Evolutionary conservation across 257 asterid species (phyloP), one percentile per base, ranked within the genome.

Genomic region (Marsdenia floribunda): DNA sequence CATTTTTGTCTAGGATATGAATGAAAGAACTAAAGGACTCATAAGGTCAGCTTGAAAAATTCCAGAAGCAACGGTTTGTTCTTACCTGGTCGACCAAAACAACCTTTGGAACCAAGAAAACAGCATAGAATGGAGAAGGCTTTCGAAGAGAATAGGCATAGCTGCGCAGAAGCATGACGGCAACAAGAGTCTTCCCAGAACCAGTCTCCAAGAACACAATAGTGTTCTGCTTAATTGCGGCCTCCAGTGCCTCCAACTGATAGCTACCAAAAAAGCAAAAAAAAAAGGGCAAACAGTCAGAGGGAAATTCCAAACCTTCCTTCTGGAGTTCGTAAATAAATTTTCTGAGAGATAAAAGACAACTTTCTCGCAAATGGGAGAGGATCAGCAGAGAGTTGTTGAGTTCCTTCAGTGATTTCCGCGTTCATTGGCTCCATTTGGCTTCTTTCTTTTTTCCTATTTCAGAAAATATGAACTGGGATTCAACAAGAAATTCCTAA

Each of bases 81-180:
- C 77, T 9, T 78, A 88, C 98, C 83, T 93, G 97, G 18, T 78
- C 35, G 59, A 89, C 98, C 75, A 93, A 69, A 76, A 91, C 95
- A 71, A 93, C 97, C 11, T 83, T 86, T 8, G 97, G 97, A 76
- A 91, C 98, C 88, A 91, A 84, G 84, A 93, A 91, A 57, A 93
- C 91, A 50, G 96, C 93, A 68, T 87, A 29, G 73, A 73, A 75
- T 22, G 90, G 80, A 2, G 92, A 80, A 0, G 96, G 96, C 84
- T 90, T 93, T 22, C 90, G 77, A 58, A 91, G 76, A 26, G 78
- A 72, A 70, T 83, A 78, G 6, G 92, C 92, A 46, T 87, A 87
- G 77, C 90, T 86, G 13, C 96, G 89, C 9, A 93, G 82, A 75
- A 93, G 98, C 98, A 93, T 93, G 67, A 93, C 80, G 0, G 96